A percentile compares a stretch with the other conserved stretches of the same genome.
These are phyloP conservation scores for Pinus taeda DNA, from an alignment of 75 land plant genomes.

Conservation along the genomic window DNA sequence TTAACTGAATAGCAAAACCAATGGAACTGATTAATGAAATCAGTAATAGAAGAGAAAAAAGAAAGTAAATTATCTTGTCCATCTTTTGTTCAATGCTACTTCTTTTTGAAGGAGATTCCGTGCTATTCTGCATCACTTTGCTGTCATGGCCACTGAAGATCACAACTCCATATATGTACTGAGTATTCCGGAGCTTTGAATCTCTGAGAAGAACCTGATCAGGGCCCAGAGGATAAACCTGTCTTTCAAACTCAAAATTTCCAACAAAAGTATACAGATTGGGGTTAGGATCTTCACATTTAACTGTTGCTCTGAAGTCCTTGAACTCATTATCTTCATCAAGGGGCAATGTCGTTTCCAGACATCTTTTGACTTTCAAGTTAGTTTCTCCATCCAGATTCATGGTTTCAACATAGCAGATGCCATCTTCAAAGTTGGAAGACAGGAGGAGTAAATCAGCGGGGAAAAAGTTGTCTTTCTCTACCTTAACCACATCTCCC, in stretches of 20 bases:
- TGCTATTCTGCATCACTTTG: conserved; percentile 70
- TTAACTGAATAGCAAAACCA: conserved; percentile 46
- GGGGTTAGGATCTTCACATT: conserved; percentile 73
- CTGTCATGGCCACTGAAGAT: conserved; percentile 66
- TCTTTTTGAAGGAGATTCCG: conserved; percentile 60
- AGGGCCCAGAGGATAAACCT: conserved; percentile 50
- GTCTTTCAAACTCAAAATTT: conserved; percentile 46
- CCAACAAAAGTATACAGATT: conserved; percentile 71
- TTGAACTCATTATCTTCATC: conserved; percentile 53
- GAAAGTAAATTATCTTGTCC: conserved; percentile 27
- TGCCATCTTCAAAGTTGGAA: conserved; percentile 73
- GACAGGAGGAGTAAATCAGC: conserved; percentile 73
- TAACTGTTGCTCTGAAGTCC: conserved; percentile 30
- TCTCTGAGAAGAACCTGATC: conserved; percentile 64
- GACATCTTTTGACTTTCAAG: conserved; percentile 67
- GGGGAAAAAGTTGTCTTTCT: conserved; percentile 71
- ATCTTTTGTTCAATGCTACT: conserved; percentile 38
- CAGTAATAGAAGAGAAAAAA: conserved; percentile 25
- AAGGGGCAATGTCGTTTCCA: conserved; percentile 55
- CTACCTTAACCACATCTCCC: conserved; percentile 79
- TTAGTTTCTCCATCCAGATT: conserved; percentile 89
- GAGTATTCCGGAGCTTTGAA: conserved; percentile 64
- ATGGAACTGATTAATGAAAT: conserved; percentile 57
- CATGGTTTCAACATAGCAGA: conserved; percentile 92
- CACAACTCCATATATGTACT: conserved; percentile 63